These are phyloP conservation scores for Inga leiocalycina DNA, from an alignment of 306 rosid genomes.

Conservation along the genomic window DNA sequence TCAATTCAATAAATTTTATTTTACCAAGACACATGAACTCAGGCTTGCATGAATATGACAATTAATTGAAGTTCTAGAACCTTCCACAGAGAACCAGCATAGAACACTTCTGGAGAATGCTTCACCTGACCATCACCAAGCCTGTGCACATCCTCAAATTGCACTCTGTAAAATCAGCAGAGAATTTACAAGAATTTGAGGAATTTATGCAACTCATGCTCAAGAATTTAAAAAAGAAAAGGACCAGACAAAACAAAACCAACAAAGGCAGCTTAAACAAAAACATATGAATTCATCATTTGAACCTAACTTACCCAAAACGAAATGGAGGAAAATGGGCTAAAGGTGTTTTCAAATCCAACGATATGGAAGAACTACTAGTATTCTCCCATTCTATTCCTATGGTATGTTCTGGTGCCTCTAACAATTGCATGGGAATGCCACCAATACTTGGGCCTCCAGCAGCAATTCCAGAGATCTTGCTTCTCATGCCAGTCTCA, in stretches of 20 bases:
- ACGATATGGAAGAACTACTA: constrained; percentile 71
- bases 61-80: constrained; percentile 47
- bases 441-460: constrained; percentile 78
- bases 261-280: constrained; percentile 24
- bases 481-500: constrained; percentile 74
- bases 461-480: constrained; percentile 61
- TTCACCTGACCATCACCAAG: constrained; percentile 98
- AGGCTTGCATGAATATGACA: constrained; percentile 24
- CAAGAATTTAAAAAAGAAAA: constrained; percentile 21
- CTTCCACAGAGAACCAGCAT: constrained; percentile 99
- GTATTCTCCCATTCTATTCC: constrained; percentile 89
- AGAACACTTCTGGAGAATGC: constrained; percentile 89
- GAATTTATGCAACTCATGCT: constrained; percentile 18
- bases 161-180: constrained; percentile 67
- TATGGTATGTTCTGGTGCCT: constrained; percentile 68
- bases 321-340: constrained; percentile 98
- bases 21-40: constrained; percentile 31
- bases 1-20: constrained; percentile 36
- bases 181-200: constrained; percentile 26
- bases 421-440: constrained; percentile 78
- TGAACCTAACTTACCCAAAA: constrained; percentile 74
- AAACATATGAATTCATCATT: background rate
- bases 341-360: constrained; percentile 97
- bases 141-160: constrained; percentile 97
- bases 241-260: background rate